phyloP scores from a whole-genome alignment of 257 asterid species.

The Haberlea rhodopensis region DNA sequence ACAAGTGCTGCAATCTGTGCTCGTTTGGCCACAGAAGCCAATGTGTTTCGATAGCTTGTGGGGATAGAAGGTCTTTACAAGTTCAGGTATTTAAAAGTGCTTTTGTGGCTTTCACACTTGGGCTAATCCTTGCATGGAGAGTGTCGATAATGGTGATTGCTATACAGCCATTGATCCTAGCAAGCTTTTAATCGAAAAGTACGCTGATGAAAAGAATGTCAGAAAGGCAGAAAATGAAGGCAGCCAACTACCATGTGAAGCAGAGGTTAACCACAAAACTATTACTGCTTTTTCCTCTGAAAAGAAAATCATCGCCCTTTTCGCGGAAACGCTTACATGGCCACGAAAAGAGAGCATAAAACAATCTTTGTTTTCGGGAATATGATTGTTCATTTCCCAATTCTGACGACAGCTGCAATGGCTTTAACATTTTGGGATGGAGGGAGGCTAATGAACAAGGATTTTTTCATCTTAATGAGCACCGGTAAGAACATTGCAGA shows the following conservation, averaged over 20 bases:
- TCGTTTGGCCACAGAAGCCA: conserved; percentile 44
- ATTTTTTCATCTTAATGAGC: conserved; percentile 68
- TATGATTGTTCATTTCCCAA: conserved; percentile 54
- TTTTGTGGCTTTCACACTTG: conserved; percentile 47
- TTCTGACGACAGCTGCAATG: conserved; percentile 47
- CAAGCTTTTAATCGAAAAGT: conserved; percentile 58
- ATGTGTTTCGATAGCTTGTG: conserved; percentile 44
- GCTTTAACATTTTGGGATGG: conserved; percentile 82
- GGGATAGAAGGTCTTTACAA: conserved; percentile 43
- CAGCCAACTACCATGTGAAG: conserved; percentile 74
- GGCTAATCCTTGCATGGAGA: conserved; percentile 57
- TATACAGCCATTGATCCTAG: conserved; percentile 53
- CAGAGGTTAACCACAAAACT: conserved; percentile 65
- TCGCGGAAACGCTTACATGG: conserved; percentile 36
- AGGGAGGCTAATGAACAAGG: conserved; percentile 62
- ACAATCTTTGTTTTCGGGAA: conserved; percentile 72
- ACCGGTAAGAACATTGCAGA: conserved; percentile 78
- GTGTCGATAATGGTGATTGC: conserved; percentile 67
- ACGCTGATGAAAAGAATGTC: conserved; percentile 61
- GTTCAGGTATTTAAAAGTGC: conserved; percentile 38
- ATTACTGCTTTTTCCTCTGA: conserved; percentile 76
- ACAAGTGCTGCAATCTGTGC: conserved; percentile 45
- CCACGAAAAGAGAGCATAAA: conserved; percentile 50
- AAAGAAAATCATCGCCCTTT: conserved; percentile 45
- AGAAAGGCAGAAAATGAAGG: conserved; percentile 60